Conservation (phyloP, 345 rosid genomes). For the Populus tremula region DNA sequence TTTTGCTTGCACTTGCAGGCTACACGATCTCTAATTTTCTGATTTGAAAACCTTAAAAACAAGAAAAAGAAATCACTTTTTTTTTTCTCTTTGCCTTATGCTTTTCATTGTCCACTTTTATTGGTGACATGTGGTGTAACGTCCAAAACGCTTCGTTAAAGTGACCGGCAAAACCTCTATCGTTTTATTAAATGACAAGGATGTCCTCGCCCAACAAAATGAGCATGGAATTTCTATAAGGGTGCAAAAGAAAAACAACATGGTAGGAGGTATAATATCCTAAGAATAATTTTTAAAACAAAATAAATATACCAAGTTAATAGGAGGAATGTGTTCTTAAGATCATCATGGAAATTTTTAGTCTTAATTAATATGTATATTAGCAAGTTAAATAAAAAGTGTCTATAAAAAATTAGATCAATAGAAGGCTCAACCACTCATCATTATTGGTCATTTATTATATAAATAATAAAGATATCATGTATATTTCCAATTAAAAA, state of each 20-base stretch:
- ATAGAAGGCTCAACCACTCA: too few species aligned
- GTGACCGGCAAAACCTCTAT: background rate
- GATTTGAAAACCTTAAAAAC: slow-evolving; percentile 42
- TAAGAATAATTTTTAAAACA: too few species aligned
- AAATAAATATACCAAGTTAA: too few species aligned
- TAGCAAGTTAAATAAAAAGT: too few species aligned
- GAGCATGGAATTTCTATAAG: too few species aligned
- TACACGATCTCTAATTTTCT: slow-evolving; percentile 14
- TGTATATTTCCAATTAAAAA: too few species aligned
- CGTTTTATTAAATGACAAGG: background rate
- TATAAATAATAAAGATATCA: too few species aligned
- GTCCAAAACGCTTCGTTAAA: background rate
- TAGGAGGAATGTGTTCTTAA: too few species aligned
- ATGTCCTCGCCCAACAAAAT: background rate
- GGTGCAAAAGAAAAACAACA: background rate
- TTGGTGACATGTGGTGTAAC: background rate
- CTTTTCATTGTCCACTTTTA: slow-evolving; percentile 2
- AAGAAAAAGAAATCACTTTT: slow-evolving; percentile 1
- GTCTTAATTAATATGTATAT: too few species aligned
- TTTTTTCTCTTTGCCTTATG: background rate
- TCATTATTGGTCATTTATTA: too few species aligned
- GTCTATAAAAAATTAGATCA: too few species aligned
- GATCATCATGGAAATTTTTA: too few species aligned
- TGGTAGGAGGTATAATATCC: background rate
- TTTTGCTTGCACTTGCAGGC: background rate